Conservation (phyloP, 2,329 filamentous ascomycete species). For the Cladosporium sp. region DNA sequence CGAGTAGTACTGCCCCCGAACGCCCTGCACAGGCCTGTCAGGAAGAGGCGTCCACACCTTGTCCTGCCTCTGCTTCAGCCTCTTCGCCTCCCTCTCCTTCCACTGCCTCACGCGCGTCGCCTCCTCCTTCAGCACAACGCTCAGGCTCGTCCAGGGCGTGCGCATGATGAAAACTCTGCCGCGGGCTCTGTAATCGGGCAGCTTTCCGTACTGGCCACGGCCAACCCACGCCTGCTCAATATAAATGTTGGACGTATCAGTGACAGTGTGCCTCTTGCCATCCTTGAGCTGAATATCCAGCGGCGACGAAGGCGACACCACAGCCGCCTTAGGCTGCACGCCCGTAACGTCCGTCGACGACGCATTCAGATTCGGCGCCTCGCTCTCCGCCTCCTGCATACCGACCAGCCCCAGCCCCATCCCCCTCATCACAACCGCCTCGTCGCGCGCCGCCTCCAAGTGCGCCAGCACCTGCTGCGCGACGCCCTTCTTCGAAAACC, state of each 20-base stretch:
- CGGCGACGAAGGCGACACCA: slow-evolving; percentile 25
- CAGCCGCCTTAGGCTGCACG: slow-evolving; percentile 2
- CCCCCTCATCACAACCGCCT: slow-evolving; percentile 70
- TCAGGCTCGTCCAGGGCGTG: slow-evolving; percentile 70
- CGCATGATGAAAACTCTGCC: slow-evolving; percentile 62
- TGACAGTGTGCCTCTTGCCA: slow-evolving; percentile 64
- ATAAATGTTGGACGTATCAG: slow-evolving; percentile 76
- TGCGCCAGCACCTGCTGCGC: slow-evolving; percentile 73
- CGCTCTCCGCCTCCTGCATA: slow-evolving; percentile 12
- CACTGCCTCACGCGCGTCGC: slow-evolving; percentile 77
- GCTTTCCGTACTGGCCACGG: slow-evolving; percentile 57
- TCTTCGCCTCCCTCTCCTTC: slow-evolving; percentile 70
- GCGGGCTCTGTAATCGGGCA: slow-evolving; percentile 67
- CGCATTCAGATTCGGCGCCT: slow-evolving; percentile 9
- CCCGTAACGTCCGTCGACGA: slow-evolving; percentile 9
- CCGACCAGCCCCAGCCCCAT: slow-evolving; percentile 63
- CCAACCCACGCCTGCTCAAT: slow-evolving; percentile 91
- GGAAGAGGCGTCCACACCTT: slow-evolving; percentile 85
- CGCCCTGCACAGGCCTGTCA: slow-evolving; percentile 73
- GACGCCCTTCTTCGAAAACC: slow-evolving; percentile 89
- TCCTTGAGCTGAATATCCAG: slow-evolving; percentile 66
- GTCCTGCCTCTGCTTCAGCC: slow-evolving; percentile 63
- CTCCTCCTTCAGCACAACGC: slow-evolving; percentile 83
- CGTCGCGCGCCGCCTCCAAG: slow-evolving; percentile 72
- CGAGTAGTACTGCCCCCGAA: slow-evolving; percentile 75